Base-by-base conservation (phyloP, 352 stramenopile genomes). In the Saprolegnia diclina region DNA sequence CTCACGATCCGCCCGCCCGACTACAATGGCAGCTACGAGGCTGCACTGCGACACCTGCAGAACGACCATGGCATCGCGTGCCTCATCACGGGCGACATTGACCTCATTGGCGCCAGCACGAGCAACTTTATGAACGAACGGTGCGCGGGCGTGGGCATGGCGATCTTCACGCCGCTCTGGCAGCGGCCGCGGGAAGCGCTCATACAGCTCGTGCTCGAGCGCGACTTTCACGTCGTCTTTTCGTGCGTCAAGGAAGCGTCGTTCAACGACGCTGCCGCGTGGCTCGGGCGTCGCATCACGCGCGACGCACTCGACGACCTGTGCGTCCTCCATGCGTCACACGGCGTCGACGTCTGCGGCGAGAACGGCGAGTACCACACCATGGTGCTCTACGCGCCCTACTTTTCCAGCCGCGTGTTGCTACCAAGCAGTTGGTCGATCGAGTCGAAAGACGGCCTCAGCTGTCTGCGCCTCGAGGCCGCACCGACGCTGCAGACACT, bases 331-430 rank as follows among this genome's bases (percentile, higher is more conserved):
- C 38, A 64, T 7, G 73, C 67, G 14, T n/a, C 61, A 48, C n/a
- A 59, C 29, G 65, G 70, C 11, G 68, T 77, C 50, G 76, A 85
- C 76, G 56, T 82, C n/a, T 73, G 73, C 64, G 76, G 78, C 55
- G 78, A 85, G 61, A 73, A 77, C 26, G 78, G 78, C 38, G 78
- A 82, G 56, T 85, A 82, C 71, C 78, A 85, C 52, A 81, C 78
- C 4, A 85, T 85, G 78, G 73, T 73, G 65, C 37, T 79, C 5
- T 56, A 72, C 65, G 78, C 74, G 3, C 76, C 78, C 32, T 74
- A 80, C 18, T 82, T 82, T 71, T 50, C 59, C 40, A 11, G 59
- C 55, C n/a, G 26, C 59, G 61, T 76, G 24, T 42, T 24, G 26
- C 35, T 79, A 42, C 40, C 66, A 13, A 9, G 22, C 24, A 56